Evolutionary conservation across 495 filamentous ascomycete species (phyloP), one percentile per base, ranked within the genome.

Genomic region (Penicillium cataractarum): DNA sequence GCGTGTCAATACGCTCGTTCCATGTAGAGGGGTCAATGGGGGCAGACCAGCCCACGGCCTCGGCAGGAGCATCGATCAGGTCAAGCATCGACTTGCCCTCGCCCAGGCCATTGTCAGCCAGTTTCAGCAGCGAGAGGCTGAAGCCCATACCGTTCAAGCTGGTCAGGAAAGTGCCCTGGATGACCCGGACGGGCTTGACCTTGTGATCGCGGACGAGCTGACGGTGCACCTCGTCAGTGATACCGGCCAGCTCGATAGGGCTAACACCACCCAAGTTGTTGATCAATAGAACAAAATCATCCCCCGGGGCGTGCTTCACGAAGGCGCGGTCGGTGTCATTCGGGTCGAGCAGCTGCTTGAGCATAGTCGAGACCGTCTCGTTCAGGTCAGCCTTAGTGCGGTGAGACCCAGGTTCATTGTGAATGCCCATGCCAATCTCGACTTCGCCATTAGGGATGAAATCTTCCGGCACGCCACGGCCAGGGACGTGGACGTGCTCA

Each of bases 391-490:
- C 81, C 62, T 87, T 90, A 50, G 81, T 73, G 49, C 90, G 83
- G 68, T 88, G 90, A 15, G 87, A 93, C 1, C 95, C 95, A 1
- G 91, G 86, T 76, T 99, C 95, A 71, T 99, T 99, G 75, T 99
- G 95, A 73, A 98, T 97, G 12, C 95, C 95, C 95, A 98, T 99
- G 8, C 95, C 95, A 66, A 99, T 83, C 79, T 99, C 95, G 22
- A 96, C 87, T 78, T 98, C 90, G 44, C 86, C 88, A 0, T 80
- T 71, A 32, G 78, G 80, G 60, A 96, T 76, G 5, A 76, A 76
- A 46, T 87, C 89, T n/a, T 83, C 76, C 21, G 76, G 68, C 12
- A 74, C 64, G 2, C 74, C 83, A 67, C 92, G 83, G 13, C 95
- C 95, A 0, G 95, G 95, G 0, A 99, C 90, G 72, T 99, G 95